Percentiles rank a stretch among this genome's conserved stretches.
Conservation (phyloP, 2,329 filamentous ascomycete genomes). For the Penicillium sp. region DNA sequence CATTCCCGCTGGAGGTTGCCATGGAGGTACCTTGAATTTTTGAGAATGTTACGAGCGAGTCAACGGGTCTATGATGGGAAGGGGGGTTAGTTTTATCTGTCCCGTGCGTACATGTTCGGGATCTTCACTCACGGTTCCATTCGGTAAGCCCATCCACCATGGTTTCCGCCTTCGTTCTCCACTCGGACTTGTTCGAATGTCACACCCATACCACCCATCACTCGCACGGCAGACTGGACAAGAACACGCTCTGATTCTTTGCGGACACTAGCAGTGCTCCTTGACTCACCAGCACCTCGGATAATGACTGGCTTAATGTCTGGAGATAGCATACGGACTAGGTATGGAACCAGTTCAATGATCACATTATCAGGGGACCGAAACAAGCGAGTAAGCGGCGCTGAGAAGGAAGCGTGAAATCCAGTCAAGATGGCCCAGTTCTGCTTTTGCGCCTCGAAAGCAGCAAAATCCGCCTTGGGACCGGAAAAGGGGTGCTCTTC, state of each 20-base stretch:
- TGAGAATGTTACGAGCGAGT: conserved; percentile 69
- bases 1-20: conserved; percentile 54
- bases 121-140: conserved; percentile 78
- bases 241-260: conserved; percentile 81
- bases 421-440: conserved; percentile 72
- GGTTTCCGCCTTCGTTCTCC: conserved; percentile 63
- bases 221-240: conserved; percentile 74
- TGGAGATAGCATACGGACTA: conserved; percentile 79
- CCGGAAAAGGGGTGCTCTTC: conserved; percentile 74
- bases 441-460: conserved; percentile 75
- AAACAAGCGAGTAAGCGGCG: conserved; percentile 73
- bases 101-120: too few species aligned
- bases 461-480: conserved; percentile 75
- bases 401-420: conserved; percentile 70
- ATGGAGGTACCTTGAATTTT: conserved; percentile 44
- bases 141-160: conserved; percentile 77
- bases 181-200: conserved; percentile 77
- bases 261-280: conserved; percentile 76
- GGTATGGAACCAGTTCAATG: conserved; percentile 79
- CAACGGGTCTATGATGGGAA: conserved; percentile 57
- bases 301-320: conserved; percentile 90
- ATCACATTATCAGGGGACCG: conserved; percentile 75
- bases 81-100: conserved; percentile 6
- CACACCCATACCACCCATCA: conserved; percentile 80
- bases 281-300: conserved; percentile 63